Base-by-base conservation (phyloP, 2,329 filamentous ascomycete species). In the Mycogone perniciosa region DNA sequence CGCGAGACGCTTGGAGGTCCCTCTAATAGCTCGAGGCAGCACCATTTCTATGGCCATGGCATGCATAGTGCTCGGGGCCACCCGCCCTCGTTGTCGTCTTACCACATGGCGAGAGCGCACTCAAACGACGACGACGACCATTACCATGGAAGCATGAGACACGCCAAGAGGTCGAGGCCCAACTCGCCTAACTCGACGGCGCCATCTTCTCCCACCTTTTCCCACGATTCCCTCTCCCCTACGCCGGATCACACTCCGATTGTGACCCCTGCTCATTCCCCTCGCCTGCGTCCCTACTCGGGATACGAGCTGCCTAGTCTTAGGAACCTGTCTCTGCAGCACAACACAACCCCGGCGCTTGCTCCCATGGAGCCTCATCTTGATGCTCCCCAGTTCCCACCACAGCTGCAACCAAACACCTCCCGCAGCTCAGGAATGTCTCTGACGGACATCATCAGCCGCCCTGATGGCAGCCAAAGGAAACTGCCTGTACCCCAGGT, bases 161-260 rank as follows among this genome's bases (percentile, higher is more conserved):
- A 85, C 60, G 80, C 86, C 29, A 97, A 97, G 77, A 84, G 90
- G 56, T 97, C 92, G 54, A 78, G 92, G 60, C 92, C 93, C 40
- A 93, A 91, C 67, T 96, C 92, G 34, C 93, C 92, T 48, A 89
- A 95, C 71, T 96, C 91, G 7, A 97, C 92, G 2, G 92, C 92
- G 44, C 93, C 93, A 20, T 95, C 92, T 29, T 97, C 92, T 31
- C 92, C 92, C 29, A 96, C 91, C 4, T 96, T 96, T 68, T 96
- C 92, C 2, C 90, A 96, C 71, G 90, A 96, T 69, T 96, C 92
- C 8, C 80, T 92, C 43, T 97, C 92, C 7, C 93, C 92, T 4
- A 99, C 92, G 2, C 93, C 92, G 8, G 92, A 97, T 64, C 91
- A 96, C 74, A 97, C 93, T n/a, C 92, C 92, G n/a, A 83, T 97